These are phyloP conservation scores for Stagonosporopsis tanaceti DNA, from an alignment of 2,329 filamentous ascomycete species.

Conservation along the genomic window DNA sequence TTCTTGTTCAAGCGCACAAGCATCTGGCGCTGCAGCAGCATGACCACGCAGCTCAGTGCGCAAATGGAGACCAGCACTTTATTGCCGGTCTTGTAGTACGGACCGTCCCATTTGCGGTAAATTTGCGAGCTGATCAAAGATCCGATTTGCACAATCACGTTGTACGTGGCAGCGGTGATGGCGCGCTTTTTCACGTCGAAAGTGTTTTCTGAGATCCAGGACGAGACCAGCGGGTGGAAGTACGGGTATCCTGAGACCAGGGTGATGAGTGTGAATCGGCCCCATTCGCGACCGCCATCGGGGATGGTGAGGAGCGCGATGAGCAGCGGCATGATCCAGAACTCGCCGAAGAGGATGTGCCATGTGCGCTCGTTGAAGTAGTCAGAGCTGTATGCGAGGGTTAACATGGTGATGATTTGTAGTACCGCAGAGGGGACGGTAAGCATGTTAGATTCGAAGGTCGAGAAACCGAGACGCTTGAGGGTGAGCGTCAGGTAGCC, in stretches of 20 bases:
- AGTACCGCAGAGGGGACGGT: conserved; percentile 55
- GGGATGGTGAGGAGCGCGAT: conserved; percentile 49
- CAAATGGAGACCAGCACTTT: conserved; percentile 60
- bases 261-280: conserved; percentile 49
- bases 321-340: conserved; percentile 53
- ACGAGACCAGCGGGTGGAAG: conserved; percentile 66
- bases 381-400: conserved; percentile 53
- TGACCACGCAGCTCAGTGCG: conserved; percentile 57
- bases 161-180: conserved; percentile 70
- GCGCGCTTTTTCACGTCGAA: conserved; percentile 68
- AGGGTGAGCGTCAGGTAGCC: conserved; percentile 52
- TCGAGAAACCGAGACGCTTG: conserved; percentile 50
- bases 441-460: conserved; percentile 54
- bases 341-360: conserved; percentile 53
- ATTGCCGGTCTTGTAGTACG: conserved; percentile 63
- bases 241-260: conserved; percentile 53
- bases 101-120: conserved; percentile 63
- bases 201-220: conserved; percentile 68
- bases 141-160: conserved; percentile 56
- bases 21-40: conserved; percentile 60
- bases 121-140: conserved; percentile 54
- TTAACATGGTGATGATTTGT: conserved; percentile 60
- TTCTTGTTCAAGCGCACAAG: conserved; percentile 33
- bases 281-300: conserved; percentile 47
- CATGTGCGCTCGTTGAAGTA: conserved; percentile 63